A percentile compares a stretch with the other conserved stretches of the same genome.
phyloP scores from a whole-genome alignment of 148 eudicot genomes.

The Chenopodium suecicum region DNA sequence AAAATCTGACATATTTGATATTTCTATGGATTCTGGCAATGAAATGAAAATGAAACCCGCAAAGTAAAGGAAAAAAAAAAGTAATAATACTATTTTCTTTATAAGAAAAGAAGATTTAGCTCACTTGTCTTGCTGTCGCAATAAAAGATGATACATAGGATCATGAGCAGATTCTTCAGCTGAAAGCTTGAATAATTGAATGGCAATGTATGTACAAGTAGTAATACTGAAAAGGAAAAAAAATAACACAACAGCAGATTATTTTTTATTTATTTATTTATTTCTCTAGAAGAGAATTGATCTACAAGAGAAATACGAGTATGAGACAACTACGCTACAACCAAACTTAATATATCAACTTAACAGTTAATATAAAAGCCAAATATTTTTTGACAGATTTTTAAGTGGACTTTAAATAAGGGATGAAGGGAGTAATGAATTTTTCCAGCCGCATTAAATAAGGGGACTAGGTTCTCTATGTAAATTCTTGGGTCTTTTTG shows the following conservation, averaged over 20 bases:
- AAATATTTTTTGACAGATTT: not conserved
- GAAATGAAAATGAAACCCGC: not conserved
- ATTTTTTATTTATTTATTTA: no score
- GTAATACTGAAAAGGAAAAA: slow-evolving; percentile 49
- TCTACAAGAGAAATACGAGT: no score
- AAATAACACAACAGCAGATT: not conserved
- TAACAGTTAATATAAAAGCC: no score
- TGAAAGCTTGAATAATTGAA: slow-evolving; percentile 62
- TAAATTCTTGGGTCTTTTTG: no score
- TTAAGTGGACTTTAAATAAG: not conserved
- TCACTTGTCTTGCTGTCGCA: slow-evolving; percentile 47
- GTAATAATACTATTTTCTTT: no score
- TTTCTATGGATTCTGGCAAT: not conserved
- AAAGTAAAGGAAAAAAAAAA: not conserved
- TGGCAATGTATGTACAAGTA: slow-evolving; percentile 60
- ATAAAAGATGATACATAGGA: slow-evolving; percentile 59
- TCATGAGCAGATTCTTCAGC: slow-evolving; percentile 58
- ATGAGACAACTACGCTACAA: no score
- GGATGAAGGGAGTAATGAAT: not conserved
- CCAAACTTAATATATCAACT: no score
- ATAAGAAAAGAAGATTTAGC: slow-evolving; percentile 8
- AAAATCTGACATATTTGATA: not conserved
- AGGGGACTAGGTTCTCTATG: no score
- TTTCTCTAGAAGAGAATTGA: no score
- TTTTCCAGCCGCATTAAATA: not conserved